Evolutionary conservation across 768 basidiomycete genomes (phyloP), one percentile per base, ranked within the genome.

Genomic region (Cantharellus anzutake): DNA sequence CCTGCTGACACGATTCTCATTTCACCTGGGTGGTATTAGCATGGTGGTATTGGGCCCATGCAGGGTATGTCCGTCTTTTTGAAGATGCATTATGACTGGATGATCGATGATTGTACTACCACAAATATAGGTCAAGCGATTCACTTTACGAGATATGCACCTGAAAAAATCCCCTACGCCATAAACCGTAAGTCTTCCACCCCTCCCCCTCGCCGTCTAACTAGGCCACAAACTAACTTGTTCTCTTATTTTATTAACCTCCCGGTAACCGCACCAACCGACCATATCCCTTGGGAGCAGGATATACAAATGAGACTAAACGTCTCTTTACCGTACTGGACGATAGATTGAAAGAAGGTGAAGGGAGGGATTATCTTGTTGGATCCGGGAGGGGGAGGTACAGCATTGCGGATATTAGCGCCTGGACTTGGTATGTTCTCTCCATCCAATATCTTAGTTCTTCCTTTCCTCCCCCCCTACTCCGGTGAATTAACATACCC

Each of bases 271-370:
- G 14, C 20, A 48, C 11, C 44, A 48, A 11, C 20, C 44, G 44
- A 11, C 20, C 44, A 48, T 48, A 11, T 20, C 20, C 20, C 44
- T 29, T 29, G 20, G 20, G 20, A 29, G 20, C 20, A 42, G 38
- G 88, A 57, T 92, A 86, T 70, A 64, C 73, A 29, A 80, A 88
- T 35, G 91, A 94, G 74, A 86, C 86, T 2, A 82, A 80, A 65
- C 79, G 91, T 37, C 75, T 92, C 34, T 90, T 84, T 67, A 73
- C 78, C 20, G 91, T 92, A 2, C 77, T 93, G 52, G 80, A 93
- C 65, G 80, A 82, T 55, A 79, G 83, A 34, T 76, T 92, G 29
- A 29, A 29, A 29, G 20, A 29, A 29, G 20, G 20, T 29, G 56
- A 74, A 55, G 79, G 74, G 58, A 78, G 84, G n/a, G 86, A 91